Evolutionary conservation across 1,284 basidiomycete genomes (phyloP), one percentile per base, ranked within the genome.

Genomic region (Macrocystidia cucumis): DNA sequence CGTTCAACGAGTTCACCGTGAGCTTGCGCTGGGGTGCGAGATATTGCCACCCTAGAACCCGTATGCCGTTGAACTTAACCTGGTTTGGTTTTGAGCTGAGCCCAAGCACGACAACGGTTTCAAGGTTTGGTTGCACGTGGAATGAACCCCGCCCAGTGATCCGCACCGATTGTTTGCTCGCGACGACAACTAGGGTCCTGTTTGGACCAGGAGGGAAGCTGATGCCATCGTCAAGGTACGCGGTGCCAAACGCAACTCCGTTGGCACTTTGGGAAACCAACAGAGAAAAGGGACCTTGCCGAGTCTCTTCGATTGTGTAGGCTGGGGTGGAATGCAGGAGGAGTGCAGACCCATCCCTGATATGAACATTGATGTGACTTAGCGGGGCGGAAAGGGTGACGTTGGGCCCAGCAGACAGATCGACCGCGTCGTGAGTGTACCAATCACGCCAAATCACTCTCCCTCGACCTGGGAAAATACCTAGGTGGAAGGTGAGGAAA

Each of bases 371-470:
- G 53, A 87, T 86, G 47, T 82, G 69, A 3, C 74, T 68, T 1
- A 88, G 67, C 1, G 80, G 76, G 2, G 75, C 70, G 18, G 56
- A 41, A 11, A 83, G 63, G 3, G 68, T 69, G 1, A 65, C 67
- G 40, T 63, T 64, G 13, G 46, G 49, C 13, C 62, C 61, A 7
- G 50, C 32, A 5, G 57, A 51, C 12, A 54, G 57, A 43, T 65
- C 57, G 26, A 72, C 67, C 25, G 62, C 62, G 22, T 69, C 60
- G 47, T 83, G 78, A 0, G 78, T 84, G 57, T 78, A 86, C 73
- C 80, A 85, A 55, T 88, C 83, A 35, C 80, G 69, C 83, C 81
- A 89, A 38, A 67, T 58, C 1, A 72, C 69, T 9, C 56, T 58
- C n/a, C 72, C 73, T 37, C 67, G 58, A 1, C 78, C 78, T 18